These are phyloP conservation scores for Leishmania mexicana DNA, from an alignment of 208 protist species.

Conservation along the genomic window DNA sequence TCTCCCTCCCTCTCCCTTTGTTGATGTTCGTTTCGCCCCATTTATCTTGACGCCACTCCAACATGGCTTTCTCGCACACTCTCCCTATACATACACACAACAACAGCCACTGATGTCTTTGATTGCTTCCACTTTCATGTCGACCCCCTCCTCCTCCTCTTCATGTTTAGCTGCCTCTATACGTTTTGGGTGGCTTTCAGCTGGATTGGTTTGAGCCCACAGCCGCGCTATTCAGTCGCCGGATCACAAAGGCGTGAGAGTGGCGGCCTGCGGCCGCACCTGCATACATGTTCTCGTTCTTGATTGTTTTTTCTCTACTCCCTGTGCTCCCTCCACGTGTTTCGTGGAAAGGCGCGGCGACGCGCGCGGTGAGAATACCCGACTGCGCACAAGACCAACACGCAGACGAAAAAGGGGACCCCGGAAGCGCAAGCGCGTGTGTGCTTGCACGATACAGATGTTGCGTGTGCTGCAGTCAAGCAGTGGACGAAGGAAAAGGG, in stretches of 20 bases:
- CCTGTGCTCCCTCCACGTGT: neutral
- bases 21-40: no score
- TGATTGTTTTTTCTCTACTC: neutral
- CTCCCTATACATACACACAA: neutral
- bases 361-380: neutral
- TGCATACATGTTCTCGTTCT: neutral
- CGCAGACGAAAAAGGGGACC: neutral
- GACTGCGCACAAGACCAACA: neutral
- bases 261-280: neutral
- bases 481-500: neutral
- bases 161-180: neutral
- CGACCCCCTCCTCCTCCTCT: neutral
- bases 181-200: neutral
- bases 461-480: neutral
- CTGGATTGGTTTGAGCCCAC: neutral
- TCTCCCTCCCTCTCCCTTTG: neutral
- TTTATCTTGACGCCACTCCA: neutral
- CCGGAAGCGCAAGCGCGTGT: neutral
- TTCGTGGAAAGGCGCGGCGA: neutral
- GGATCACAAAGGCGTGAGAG: neutral
- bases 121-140: neutral
- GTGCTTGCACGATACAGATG: neutral
- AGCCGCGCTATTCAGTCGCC: neutral
- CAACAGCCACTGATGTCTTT: neutral
- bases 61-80: neutral